Conservation (phyloP, 345 rosid species). For the Ailanthus altissimus region DNA sequence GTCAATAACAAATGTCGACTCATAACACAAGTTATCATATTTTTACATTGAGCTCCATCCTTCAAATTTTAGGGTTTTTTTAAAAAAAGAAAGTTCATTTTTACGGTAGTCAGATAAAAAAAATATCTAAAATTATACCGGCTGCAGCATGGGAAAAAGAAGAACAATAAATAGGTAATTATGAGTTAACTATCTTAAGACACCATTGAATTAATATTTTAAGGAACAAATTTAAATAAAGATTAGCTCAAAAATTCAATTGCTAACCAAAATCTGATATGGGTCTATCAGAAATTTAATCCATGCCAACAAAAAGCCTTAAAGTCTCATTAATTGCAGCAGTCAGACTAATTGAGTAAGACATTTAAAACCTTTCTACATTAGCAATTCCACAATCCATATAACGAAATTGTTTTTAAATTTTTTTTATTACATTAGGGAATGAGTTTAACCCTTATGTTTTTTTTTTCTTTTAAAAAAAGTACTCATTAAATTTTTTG, state of each 20-base stretch:
- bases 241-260: not conserved
- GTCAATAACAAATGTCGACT: no score
- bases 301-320: constrained; percentile 17
- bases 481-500: no score
- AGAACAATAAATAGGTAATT: not conserved
- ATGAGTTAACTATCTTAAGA: not conserved
- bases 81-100: no score
- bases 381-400: not conserved
- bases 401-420: no score
- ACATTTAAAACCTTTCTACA: not conserved
- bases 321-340: constrained; percentile 1
- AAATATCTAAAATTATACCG: no score
- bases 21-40: no score
- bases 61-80: no score
- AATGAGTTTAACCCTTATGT: no score
- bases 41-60: no score
- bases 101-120: not conserved
- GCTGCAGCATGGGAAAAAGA: not conserved
- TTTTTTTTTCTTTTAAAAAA: no score
- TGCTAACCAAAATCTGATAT: not conserved
- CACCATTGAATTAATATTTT: not conserved
- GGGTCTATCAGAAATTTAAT: not conserved
- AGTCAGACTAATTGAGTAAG: constrained; percentile 1
- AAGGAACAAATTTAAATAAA: not conserved
- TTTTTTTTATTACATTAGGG: no score